phyloP scores from a whole-genome alignment of 129 eudicot species.

The Apium graveolens region DNA sequence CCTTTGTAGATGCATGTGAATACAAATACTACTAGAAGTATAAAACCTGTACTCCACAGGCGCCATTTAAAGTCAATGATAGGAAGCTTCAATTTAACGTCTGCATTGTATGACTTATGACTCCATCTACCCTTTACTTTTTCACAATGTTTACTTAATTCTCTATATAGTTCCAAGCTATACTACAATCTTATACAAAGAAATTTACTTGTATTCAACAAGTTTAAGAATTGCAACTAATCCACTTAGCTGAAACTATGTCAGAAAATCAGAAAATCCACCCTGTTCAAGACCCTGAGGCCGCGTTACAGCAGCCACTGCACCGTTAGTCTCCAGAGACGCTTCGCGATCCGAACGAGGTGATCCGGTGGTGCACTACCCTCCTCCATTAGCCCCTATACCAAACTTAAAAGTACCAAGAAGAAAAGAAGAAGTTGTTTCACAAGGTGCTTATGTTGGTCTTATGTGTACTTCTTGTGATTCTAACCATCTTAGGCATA shows the following conservation, averaged over 20 bases:
- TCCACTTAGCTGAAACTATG: slow-evolving; percentile 7
- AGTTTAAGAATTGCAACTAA: background rate
- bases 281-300: slow-evolving; percentile 49
- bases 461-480: slow-evolving; percentile 31
- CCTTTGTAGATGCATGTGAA: slow-evolving; percentile 4
- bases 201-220: background rate
- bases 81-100: slow-evolving; percentile 17
- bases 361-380: slow-evolving; percentile 31
- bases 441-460: slow-evolving; percentile 54
- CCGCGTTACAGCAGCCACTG: slow-evolving; percentile 29
- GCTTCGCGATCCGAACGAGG: slow-evolving; percentile 54
- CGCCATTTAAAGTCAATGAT: slow-evolving; percentile 34
- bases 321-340: slow-evolving; percentile 46
- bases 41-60: slow-evolving; percentile 21
- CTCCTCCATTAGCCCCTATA: slow-evolving; percentile 42
- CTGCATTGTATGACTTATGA: background rate
- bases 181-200: background rate
- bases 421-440: slow-evolving; percentile 33
- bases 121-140: background rate
- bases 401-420: slow-evolving; percentile 49
- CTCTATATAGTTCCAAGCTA: background rate
- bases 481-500: slow-evolving; percentile 35
- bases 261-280: slow-evolving; percentile 44
- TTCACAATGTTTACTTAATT: background rate
- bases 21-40: slow-evolving; percentile 22